phyloP scores from a whole-genome alignment of 2,329 filamentous ascomycete genomes.

The Ascochyta clinopodiicola region DNA sequence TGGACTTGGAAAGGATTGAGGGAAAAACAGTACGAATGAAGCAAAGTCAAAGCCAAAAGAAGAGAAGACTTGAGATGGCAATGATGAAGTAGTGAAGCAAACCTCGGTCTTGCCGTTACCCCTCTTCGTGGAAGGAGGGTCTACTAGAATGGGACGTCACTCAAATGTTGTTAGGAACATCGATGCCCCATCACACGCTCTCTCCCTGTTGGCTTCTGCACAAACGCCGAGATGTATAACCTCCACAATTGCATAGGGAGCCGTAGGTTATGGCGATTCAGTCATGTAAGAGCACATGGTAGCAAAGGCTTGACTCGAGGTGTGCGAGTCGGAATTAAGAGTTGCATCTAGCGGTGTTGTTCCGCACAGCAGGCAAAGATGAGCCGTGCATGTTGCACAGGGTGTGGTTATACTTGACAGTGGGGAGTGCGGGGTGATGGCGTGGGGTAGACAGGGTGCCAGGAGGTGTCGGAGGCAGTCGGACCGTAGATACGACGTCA shows the following conservation, averaged over 20 bases:
- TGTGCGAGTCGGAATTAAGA: conserved; percentile 1
- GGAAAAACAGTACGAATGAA: too few species aligned
- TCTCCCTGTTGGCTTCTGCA: conserved; percentile 6
- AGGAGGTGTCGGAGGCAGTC: conserved; percentile 3
- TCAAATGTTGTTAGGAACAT: neutral
- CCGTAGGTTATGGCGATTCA: neutral
- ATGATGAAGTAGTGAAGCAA: conserved; percentile 6
- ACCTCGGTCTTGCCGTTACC: conserved; percentile 17
- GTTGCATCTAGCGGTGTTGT: neutral
- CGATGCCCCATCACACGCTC: neutral
- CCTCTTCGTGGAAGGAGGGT: conserved; percentile 10
- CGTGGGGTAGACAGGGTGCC: conserved; percentile 10
- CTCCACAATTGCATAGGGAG: conserved; percentile 3
- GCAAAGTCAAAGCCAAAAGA: neutral
- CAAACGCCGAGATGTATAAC: neutral
- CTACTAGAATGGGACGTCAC: neutral
- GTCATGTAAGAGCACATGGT: neutral
- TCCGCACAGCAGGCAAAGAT: neutral
- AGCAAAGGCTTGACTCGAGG: conserved; percentile 2
- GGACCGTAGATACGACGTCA: neutral
- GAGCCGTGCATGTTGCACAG: neutral
- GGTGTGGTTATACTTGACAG: neutral
- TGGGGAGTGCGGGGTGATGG: conserved; percentile 13
- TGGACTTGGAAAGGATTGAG: neutral
- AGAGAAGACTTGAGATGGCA: conserved; percentile 1